These are phyloP conservation scores for Arctostaphylos glauca DNA, from an alignment of 148 eudicot species.

Conservation along the genomic window DNA sequence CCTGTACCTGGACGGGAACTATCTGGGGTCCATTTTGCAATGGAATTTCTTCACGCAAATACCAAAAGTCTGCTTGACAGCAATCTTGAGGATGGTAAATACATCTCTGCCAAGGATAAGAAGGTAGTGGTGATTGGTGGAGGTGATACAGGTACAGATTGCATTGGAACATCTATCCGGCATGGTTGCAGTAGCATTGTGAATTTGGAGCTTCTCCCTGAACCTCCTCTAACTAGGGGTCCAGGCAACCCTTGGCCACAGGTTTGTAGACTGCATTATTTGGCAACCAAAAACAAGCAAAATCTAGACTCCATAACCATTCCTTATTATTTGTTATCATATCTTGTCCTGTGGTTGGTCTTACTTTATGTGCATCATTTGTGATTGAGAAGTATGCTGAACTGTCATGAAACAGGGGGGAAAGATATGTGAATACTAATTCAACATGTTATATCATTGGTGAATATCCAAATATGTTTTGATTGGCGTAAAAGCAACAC, in stretches of 20 bases:
- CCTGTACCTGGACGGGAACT: constrained; percentile 90
- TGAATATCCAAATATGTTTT: not conserved
- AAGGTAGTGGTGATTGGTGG: constrained; percentile 99
- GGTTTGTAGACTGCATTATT: constrained; percentile 34
- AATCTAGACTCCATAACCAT: constrained; percentile 1
- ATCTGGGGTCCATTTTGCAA: constrained; percentile 91
- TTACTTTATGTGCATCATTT: not conserved
- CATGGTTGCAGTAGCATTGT: constrained; percentile 79
- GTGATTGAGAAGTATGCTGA: not conserved
- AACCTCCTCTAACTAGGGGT: constrained; percentile 85
- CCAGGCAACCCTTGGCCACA: constrained; percentile 99
- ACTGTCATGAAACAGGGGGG: not conserved
- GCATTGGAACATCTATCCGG: constrained; percentile 92
- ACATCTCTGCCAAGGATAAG: constrained; percentile 92
- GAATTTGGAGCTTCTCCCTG: constrained; percentile 88
- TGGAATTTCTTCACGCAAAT: constrained; percentile 96
- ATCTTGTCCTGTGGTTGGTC: not conserved
- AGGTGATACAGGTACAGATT: constrained; percentile 98
- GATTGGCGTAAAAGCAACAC: not conserved
- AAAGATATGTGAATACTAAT: not conserved
- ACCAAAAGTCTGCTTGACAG: constrained; percentile 97
- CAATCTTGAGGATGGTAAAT: constrained; percentile 77
- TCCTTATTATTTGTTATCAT: not conserved
- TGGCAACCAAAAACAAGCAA: not conserved
- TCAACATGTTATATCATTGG: not conserved